phyloP scores from a whole-genome alignment of 2,329 filamentous ascomycete species.

The Furcasterigmium furcatum region DNA sequence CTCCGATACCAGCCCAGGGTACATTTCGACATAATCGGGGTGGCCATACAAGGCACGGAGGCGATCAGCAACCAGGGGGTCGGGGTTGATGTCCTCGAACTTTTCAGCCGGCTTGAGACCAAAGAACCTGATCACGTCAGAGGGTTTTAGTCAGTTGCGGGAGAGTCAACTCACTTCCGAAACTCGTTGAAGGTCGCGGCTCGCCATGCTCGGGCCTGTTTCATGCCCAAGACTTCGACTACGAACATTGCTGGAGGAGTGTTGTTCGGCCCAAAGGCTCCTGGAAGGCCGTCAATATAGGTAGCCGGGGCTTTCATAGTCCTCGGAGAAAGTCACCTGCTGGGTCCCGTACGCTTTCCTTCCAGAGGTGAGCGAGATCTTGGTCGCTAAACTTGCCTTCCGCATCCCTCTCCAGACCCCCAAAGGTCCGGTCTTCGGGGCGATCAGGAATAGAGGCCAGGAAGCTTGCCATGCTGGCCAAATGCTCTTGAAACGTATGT shows the following conservation, averaged over 20 bases:
- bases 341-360: constrained; percentile 47
- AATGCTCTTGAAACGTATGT: constrained; percentile 2
- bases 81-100: constrained; percentile 57
- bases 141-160: too few relatives aligned
- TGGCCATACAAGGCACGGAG: constrained; percentile 53
- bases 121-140: constrained; percentile 37
- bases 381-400: constrained; percentile 51
- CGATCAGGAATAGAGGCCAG: constrained; percentile 42
- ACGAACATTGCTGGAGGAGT: constrained; percentile 53
- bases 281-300: too few relatives aligned
- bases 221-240: constrained; percentile 58
- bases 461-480: constrained; percentile 14
- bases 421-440: constrained; percentile 50
- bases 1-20: constrained; percentile 40
- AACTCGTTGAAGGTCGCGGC: constrained; percentile 61
- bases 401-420: constrained; percentile 40
- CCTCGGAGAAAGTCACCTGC: not conserved
- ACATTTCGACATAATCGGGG: constrained; percentile 60
- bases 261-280: constrained; percentile 47
- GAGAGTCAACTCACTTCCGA: constrained; percentile 33
- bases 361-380: constrained; percentile 52
- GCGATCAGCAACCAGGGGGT: constrained; percentile 48
- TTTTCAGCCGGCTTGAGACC: constrained; percentile 49
- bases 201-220: constrained; percentile 56
- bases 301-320: too few relatives aligned